Percentiles rank a stretch among this genome's conserved stretches.
These are phyloP conservation scores for Entrophospora sp. DNA, from an alignment of 192 early-diverging fungal genomes.

Conservation along the genomic window DNA sequence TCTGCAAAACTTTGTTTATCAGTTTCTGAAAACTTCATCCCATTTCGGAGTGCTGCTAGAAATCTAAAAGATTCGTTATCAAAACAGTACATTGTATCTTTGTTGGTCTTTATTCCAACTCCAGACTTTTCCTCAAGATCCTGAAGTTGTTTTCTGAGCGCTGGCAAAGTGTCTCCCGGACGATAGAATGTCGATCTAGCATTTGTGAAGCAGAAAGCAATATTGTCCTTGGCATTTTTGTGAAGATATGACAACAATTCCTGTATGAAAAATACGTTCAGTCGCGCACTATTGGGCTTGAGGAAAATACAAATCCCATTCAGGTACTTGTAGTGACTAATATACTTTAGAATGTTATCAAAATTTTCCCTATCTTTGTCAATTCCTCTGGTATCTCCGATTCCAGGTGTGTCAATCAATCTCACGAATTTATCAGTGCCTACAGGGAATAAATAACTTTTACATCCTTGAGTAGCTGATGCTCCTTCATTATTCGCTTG, in stretches of 20 bases:
- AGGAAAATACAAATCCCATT: slow-evolving; percentile 27
- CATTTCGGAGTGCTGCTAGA: slow-evolving; percentile 21
- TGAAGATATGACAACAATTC: slow-evolving; percentile 22
- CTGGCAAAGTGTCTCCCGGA: slow-evolving; percentile 23
- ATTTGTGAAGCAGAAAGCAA: slow-evolving; percentile 27
- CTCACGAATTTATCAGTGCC: slow-evolving; percentile 9
- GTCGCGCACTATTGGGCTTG: slow-evolving; percentile 15
- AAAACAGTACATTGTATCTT: slow-evolving; percentile 21
- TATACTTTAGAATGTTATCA: slow-evolving; percentile 22
- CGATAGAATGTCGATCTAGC: slow-evolving; percentile 21
- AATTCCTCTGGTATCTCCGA: slow-evolving; percentile 27
- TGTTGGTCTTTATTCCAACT: slow-evolving; percentile 10
- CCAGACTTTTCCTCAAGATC: slow-evolving; percentile 18
- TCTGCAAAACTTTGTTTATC: slow-evolving; percentile 20
- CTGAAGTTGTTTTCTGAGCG: slow-evolving; percentile 14
- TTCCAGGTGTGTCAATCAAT: slow-evolving; percentile 26
- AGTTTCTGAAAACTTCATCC: slow-evolving; percentile 17
- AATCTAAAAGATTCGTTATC: slow-evolving; percentile 30
- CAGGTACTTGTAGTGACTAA: slow-evolving; percentile 18
- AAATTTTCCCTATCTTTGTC: slow-evolving; percentile 23
- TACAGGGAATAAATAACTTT: slow-evolving; percentile 20
- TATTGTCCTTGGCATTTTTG: slow-evolving; percentile 24
- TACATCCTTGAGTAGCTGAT: slow-evolving; percentile 20
- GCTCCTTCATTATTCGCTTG: neutral
- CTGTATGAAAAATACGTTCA: slow-evolving; percentile 23